Conservation (phyloP, 129 eudicot species). For the Pittosporum tobira region DNA sequence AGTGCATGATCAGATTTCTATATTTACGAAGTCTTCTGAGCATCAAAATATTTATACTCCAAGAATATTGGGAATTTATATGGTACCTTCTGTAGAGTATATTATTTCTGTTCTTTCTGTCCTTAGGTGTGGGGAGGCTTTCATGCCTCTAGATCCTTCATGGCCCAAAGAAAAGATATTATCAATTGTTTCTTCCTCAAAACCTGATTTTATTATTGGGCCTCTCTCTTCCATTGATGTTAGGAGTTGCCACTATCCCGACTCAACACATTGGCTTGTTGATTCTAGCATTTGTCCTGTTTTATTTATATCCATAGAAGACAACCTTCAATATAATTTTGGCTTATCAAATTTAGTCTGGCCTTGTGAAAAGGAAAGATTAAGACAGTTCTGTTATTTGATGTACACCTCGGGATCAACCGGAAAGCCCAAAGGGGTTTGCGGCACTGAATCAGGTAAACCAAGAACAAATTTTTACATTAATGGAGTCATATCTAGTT, state of each 20-base stretch:
- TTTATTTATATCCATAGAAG: conserved; percentile 34
- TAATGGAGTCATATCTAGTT: too few species aligned
- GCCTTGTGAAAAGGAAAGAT: conserved; percentile 54
- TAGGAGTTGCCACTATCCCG: conserved; percentile 24
- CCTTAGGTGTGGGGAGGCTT: conserved; percentile 80
- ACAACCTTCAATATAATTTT: conserved; percentile 20
- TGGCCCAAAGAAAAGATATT: conserved; percentile 73
- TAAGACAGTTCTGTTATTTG: conserved; percentile 59
- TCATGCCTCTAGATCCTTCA: conserved; percentile 81
- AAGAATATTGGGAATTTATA: conserved; percentile 63
- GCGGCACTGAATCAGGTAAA: conserved; percentile 83
- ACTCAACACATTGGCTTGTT: conserved; percentile 39
- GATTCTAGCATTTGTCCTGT: conserved; percentile 32
- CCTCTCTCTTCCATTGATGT: conserved; percentile 27
- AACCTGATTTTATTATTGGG: conserved; percentile 52
- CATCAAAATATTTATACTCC: conserved; percentile 19
- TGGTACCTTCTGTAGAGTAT: conserved; percentile 84
- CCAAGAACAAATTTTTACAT: background rate
- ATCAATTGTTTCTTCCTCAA: conserved; percentile 56
- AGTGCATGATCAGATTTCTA: conserved; percentile 2
- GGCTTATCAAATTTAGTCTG: conserved; percentile 25
- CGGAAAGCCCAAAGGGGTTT: conserved; percentile 89
- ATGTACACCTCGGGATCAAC: conserved; percentile 96
- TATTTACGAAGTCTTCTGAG: conserved; percentile 5
- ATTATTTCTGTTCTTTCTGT: conserved; percentile 66